Percentiles rank a stretch among this genome's conserved stretches.
Conservation (phyloP, 2,329 filamentous ascomycete species). For the Penicillium concentricum region DNA sequence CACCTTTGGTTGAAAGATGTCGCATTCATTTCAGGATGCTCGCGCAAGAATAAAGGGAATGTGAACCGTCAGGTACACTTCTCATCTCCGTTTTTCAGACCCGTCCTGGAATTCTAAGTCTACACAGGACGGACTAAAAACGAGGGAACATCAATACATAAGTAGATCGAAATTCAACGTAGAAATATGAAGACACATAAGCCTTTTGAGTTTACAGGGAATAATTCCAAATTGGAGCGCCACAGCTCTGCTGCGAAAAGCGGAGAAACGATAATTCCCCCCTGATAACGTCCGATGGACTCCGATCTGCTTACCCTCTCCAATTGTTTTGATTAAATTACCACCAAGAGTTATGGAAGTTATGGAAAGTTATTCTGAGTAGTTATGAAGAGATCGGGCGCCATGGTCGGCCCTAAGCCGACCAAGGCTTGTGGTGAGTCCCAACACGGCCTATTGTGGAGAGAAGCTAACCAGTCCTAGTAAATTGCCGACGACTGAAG, state of each 20-base stretch:
- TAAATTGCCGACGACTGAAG: constrained; percentile 34
- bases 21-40: constrained; percentile 36
- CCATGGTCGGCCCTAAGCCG: constrained; percentile 27
- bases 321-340: background rate
- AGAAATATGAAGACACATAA: background rate
- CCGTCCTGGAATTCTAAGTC: constrained; percentile 48
- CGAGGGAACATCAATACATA: constrained; percentile 51
- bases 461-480: constrained; percentile 16
- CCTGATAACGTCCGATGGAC: background rate
- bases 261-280: constrained; percentile 6
- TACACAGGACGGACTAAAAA: constrained; percentile 58
- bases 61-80: constrained; percentile 35
- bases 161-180: background rate
- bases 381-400: constrained; percentile 20
- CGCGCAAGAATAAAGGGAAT: constrained; percentile 50
- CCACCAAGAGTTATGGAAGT: background rate
- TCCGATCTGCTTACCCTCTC: background rate
- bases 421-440: constrained; percentile 34
- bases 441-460: background rate
- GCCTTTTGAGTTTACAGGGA: background rate
- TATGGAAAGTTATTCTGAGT: constrained; percentile 4
- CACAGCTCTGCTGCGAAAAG: background rate
- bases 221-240: background rate
- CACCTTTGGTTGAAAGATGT: constrained; percentile 53
- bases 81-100: constrained; percentile 54